These are phyloP conservation scores for Zancudomyces culisetae DNA, from an alignment of 371 early-diverging fungal species.

Conservation along the genomic window DNA sequence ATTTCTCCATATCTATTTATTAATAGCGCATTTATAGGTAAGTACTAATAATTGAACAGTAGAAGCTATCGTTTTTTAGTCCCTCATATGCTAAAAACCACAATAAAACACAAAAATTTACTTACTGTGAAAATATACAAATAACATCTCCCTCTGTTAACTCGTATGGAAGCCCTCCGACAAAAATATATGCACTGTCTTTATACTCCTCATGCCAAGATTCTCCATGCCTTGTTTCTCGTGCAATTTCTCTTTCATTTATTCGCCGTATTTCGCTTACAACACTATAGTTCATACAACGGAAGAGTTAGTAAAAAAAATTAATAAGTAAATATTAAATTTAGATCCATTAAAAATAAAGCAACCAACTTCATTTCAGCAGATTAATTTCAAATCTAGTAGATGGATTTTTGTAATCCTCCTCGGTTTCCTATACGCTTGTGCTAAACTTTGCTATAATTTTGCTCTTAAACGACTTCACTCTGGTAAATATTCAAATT, in stretches of 20 bases:
- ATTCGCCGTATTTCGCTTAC: neutral
- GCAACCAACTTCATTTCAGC: too few species aligned
- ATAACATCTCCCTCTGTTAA: slow-evolving; percentile 84
- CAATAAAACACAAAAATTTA: slow-evolving; percentile 7
- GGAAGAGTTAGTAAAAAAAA: too few species aligned
- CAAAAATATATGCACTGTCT: slow-evolving; percentile 75
- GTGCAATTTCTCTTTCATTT: neutral
- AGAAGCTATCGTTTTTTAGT: too few species aligned
- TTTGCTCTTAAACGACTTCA: too few species aligned
- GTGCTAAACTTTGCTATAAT: too few species aligned
- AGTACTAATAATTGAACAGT: neutral
- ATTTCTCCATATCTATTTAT: slow-evolving; percentile 63
- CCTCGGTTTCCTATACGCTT: too few species aligned
- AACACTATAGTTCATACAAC: slow-evolving; percentile 1
- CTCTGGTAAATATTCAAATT: too few species aligned
- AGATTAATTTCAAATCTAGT: too few species aligned
- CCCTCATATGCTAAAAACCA: too few species aligned
- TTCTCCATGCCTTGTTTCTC: neutral
- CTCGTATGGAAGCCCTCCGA: slow-evolving; percentile 67
- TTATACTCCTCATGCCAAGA: slow-evolving; percentile 80
- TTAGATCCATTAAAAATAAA: too few species aligned
- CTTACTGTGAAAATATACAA: slow-evolving; percentile 76
- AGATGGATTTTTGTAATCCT: too few species aligned
- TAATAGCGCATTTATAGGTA: slow-evolving; percentile 2
- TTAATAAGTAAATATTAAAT: too few species aligned